phyloP scores from a whole-genome alignment of 176 grass and related monocot genomes.

The Oryza coarctata region DNA sequence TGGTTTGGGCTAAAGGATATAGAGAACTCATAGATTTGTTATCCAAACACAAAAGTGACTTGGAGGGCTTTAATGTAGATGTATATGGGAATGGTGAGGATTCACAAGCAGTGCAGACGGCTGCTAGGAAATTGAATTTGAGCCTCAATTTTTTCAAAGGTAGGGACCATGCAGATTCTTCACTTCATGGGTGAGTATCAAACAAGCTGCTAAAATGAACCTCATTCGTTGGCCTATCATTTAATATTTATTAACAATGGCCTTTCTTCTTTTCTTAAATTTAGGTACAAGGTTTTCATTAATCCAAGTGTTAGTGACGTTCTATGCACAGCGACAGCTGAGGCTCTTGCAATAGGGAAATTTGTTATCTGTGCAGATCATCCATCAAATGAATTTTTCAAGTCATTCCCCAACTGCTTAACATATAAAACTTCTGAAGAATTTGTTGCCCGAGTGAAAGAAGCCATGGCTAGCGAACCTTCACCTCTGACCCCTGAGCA shows the following conservation, averaged over 20 bases:
- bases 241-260: conserved; percentile 15
- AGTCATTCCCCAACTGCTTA: conserved; percentile 90
- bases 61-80: conserved; percentile 66
- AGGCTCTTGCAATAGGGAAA: conserved; percentile 95
- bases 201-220: conserved; percentile 24
- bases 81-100: conserved; percentile 84
- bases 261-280: conserved; percentile 27
- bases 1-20: conserved; percentile 98
- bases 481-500: conserved; percentile 72
- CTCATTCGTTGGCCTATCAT: background rate
- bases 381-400: conserved; percentile 92
- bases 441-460: conserved; percentile 68
- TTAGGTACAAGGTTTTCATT: conserved; percentile 91
- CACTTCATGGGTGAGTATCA: conserved; percentile 75
- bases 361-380: conserved; percentile 95
- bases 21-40: conserved; percentile 84
- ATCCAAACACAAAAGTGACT: conserved; percentile 59
- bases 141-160: conserved; percentile 78
- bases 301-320: conserved; percentile 94
- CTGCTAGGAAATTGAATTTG: conserved; percentile 73
- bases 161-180: conserved; percentile 79
- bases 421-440: conserved; percentile 80
- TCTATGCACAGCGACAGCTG: conserved; percentile 85
- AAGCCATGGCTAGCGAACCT: conserved; percentile 71
- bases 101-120: conserved; percentile 60